Percentiles rank a stretch among this genome's conserved stretches.
These are phyloP conservation scores for Nepenthes gracilis DNA, from an alignment of 148 eudicot species.

Conservation along the genomic window DNA sequence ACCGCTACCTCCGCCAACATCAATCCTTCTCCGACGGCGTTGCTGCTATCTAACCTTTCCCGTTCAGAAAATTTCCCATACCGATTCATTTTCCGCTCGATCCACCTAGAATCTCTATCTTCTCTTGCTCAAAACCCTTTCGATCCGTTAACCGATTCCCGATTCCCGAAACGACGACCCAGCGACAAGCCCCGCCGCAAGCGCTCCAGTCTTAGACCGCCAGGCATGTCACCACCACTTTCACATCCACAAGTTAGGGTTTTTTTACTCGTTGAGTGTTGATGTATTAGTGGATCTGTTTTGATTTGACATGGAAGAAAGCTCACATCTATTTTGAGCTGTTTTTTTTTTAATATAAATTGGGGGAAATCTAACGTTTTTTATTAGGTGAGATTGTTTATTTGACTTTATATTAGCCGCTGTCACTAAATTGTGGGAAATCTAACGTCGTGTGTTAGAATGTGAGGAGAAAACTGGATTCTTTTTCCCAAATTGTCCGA, in stretches of 20 bases:
- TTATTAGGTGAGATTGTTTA: no score
- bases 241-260: neutral
- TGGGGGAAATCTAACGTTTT: no score
- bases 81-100: constrained; percentile 18
- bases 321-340: no score
- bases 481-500: no score
- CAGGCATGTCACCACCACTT: constrained; percentile 17
- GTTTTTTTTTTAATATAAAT: no score
- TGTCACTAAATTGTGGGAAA: no score
- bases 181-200: constrained; percentile 49
- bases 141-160: constrained; percentile 65
- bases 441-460: no score
- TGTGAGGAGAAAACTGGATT: no score
- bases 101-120: constrained; percentile 35
- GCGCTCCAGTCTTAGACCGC: constrained; percentile 52
- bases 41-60: constrained; percentile 10
- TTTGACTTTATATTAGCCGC: no score
- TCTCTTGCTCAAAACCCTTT: constrained; percentile 33
- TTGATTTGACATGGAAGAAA: no score
- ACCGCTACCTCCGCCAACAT: constrained; percentile 12
- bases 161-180: constrained; percentile 73
- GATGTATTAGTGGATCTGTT: neutral
- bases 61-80: constrained; percentile 1
- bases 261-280: neutral
- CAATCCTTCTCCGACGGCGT: constrained; percentile 6